Percentiles rank a stretch among this genome's conserved stretches.
phyloP scores from a whole-genome alignment of 305 asterid genomes.

The Striga hermonthica region DNA sequence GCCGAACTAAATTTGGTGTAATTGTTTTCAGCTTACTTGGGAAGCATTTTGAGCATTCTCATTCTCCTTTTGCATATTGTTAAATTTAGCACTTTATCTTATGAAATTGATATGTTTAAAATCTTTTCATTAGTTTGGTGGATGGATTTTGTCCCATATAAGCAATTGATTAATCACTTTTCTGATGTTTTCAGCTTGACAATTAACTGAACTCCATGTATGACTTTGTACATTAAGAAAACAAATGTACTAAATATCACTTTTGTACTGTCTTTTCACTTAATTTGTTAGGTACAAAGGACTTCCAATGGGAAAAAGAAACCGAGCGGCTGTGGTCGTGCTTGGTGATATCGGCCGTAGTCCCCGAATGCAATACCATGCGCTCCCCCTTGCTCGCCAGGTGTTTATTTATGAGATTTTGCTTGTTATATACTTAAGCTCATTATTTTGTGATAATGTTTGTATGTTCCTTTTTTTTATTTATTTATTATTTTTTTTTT shows the following conservation, averaged over 20 bases:
- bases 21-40: neutral
- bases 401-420: constrained; percentile 32
- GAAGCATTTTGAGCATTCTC: neutral
- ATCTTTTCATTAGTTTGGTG: neutral
- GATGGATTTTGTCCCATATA: neutral
- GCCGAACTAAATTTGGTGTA: neutral
- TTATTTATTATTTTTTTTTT: too few relatives aligned
- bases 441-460: too few relatives aligned
- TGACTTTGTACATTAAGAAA: neutral
- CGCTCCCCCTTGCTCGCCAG: constrained; percentile 92
- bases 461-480: too few relatives aligned
- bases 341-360: constrained; percentile 97
- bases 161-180: neutral
- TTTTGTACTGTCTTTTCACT: too few relatives aligned
- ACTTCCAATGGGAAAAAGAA: constrained; percentile 47
- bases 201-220: neutral
- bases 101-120: too few relatives aligned
- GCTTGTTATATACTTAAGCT: too few relatives aligned
- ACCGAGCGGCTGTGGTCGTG: constrained; percentile 85
- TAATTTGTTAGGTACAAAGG: constrained; percentile 28
- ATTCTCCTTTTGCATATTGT: neutral
- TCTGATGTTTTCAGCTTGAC: neutral
- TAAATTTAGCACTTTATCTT: too few relatives aligned
- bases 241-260: neutral
- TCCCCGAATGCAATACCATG: constrained; percentile 95